phyloP scores from a whole-genome alignment of 2,329 filamentous ascomycete species.

The Penicillium capsulatum region DNA sequence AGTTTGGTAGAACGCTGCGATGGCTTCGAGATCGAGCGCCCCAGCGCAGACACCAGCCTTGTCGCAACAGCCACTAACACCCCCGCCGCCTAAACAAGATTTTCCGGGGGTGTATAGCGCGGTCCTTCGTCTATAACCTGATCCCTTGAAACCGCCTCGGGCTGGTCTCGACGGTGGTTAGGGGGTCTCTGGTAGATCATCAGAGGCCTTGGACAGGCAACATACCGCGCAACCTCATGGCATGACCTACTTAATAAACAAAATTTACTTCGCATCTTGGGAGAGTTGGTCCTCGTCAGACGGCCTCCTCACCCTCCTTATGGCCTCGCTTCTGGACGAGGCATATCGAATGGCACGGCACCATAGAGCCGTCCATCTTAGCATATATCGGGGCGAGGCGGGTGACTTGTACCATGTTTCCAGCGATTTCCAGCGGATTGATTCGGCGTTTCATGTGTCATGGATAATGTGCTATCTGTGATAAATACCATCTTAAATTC shows the following conservation, averaged over 20 bases:
- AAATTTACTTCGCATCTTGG: no score
- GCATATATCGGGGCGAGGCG: slow-evolving; percentile 14
- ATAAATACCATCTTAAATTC: slow-evolving; percentile 6
- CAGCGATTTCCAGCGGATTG: slow-evolving; percentile 19
- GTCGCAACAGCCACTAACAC: slow-evolving; percentile 10
- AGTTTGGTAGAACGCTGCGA: slow-evolving; percentile 69
- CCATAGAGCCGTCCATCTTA: slow-evolving; percentile 14
- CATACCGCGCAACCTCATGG: no score
- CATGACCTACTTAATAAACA: no score
- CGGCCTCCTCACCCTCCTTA: background rate
- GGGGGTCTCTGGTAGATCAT: no score
- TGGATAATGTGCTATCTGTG: slow-evolving; percentile 11
- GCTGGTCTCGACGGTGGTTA: no score
- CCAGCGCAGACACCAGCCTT: slow-evolving; percentile 7
- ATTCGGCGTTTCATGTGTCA: slow-evolving; percentile 14
- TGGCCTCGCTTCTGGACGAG: background rate
- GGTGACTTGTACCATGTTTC: slow-evolving; percentile 19
- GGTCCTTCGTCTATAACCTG: slow-evolving; percentile 1
- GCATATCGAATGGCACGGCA: background rate
- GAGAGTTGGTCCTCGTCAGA: background rate
- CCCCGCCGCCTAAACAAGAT: slow-evolving; percentile 7
- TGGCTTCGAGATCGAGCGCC: slow-evolving; percentile 53
- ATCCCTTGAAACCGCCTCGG: slow-evolving; percentile 3
- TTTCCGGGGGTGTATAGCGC: background rate
- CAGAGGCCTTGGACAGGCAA: no score